A percentile compares a stretch with the other conserved stretches of the same genome.
These are phyloP conservation scores for Panus rudis DNA, from an alignment of 768 basidiomycete species.

Conservation along the genomic window DNA sequence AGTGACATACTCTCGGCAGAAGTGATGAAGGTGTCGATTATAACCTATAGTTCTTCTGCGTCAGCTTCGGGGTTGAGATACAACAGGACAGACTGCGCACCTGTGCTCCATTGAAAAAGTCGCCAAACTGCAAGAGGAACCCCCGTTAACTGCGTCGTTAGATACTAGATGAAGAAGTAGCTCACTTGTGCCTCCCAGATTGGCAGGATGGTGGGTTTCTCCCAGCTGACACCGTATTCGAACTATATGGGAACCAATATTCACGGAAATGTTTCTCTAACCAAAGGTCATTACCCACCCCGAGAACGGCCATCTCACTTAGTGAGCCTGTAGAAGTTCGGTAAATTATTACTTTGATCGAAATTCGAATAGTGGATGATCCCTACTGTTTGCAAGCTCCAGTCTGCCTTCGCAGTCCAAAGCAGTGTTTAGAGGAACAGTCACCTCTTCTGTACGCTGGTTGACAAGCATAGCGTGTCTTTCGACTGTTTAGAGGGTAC, in stretches of 20 bases:
- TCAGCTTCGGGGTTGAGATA: constrained; percentile 1
- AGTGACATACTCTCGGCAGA: constrained; percentile 71
- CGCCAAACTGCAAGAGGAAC: constrained; percentile 55
- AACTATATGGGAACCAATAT: constrained; percentile 41
- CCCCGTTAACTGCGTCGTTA: constrained; percentile 1
- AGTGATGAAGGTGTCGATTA: constrained; percentile 84
- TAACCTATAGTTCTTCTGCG: constrained; percentile 39
- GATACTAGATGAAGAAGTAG: neutral
- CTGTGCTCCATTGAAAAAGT: constrained; percentile 90
- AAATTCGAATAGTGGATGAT: neutral
- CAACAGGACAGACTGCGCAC: constrained; percentile 21
- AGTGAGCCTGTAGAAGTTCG: constrained; percentile 51
- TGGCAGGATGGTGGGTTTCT: constrained; percentile 68
- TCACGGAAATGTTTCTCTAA: neutral
- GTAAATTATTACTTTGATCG: neutral
- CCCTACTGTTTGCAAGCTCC: constrained; percentile 82
- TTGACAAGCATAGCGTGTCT: constrained; percentile 91
- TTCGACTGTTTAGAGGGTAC: neutral
- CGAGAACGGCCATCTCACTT: constrained; percentile 86
- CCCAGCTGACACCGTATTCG: constrained; percentile 89
- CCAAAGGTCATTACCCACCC: constrained; percentile 41
- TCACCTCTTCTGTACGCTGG: constrained; percentile 72
- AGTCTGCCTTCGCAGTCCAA: constrained; percentile 57
- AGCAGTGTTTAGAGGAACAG: constrained; percentile 75
- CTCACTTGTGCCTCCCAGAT: constrained; percentile 90